These are phyloP conservation scores for Vicia villosa DNA, from an alignment of 306 rosid genomes.

Conservation along the genomic window DNA sequence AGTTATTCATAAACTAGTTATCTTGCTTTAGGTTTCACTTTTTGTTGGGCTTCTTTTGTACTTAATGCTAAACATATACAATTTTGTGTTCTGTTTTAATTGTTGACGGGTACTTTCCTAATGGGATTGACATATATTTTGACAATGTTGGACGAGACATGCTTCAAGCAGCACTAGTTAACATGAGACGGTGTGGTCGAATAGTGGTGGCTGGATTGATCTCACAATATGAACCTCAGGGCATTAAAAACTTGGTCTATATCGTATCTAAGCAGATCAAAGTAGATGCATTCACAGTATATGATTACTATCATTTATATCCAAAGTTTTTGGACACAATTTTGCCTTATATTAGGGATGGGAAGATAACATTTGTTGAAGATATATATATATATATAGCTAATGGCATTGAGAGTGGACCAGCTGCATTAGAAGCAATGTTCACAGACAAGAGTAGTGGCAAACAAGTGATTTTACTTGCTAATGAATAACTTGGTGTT, in stretches of 20 bases:
- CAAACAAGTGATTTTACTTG: conserved; percentile 40
- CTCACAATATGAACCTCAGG: conserved; percentile 56
- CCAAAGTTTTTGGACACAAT: conserved; percentile 59
- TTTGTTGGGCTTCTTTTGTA: too few species aligned
- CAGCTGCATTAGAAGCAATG: conserved; percentile 43
- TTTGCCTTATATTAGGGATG: conserved; percentile 57
- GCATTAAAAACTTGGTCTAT: conserved; percentile 46
- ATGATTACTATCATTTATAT: conserved; percentile 49
- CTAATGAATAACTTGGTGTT: conserved; percentile 22
- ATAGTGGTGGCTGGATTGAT: conserved; percentile 64
- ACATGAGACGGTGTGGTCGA: conserved; percentile 55
- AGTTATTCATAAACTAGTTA: neutral
- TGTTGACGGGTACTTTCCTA: conserved; percentile 50
- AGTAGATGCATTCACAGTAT: conserved; percentile 57
- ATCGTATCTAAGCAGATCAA: conserved; percentile 44
- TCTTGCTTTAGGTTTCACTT: neutral
- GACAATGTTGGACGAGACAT: conserved; percentile 68
- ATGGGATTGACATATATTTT: conserved; percentile 73
- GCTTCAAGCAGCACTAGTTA: conserved; percentile 58
- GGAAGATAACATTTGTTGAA: conserved; percentile 50
- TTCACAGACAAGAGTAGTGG: conserved; percentile 41
- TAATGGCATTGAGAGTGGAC: conserved; percentile 38
- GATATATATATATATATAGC: conserved; percentile 48
- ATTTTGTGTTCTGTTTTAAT: neutral
- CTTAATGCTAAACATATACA: conserved; percentile 7